Evolutionary conservation across 1,284 basidiomycete species (phyloP), one percentile per base, ranked within the genome.

Genomic region (Ganoderma boninense): DNA sequence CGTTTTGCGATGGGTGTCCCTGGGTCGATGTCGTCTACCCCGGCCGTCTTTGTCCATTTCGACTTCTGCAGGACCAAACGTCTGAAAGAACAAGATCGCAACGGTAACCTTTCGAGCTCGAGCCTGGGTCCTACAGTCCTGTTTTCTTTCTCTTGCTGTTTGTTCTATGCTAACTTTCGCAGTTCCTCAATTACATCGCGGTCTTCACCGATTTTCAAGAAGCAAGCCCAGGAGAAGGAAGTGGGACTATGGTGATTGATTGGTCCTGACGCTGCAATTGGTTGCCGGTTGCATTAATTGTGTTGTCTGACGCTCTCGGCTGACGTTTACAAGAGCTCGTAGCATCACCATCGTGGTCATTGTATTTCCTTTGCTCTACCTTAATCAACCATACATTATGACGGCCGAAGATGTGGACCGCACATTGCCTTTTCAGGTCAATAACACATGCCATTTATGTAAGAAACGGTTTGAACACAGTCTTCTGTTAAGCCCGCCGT

Each of bases 151-250:
- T 56, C 14, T 54, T 38, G 8, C 13, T 26, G 49, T 65, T 56
- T 18, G 20, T 26, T 59, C 26, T 29, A 2, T 23, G 57, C 60
- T 62, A 26, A 64, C 54, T 13, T 69, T 65, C 20, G 38, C 66
- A 67, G 66, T 18, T 59, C 29, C 43, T 20, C 32, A 46, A 61
- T 59, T 8, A 26, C 14, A 3, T 11, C 23, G 11, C 26, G n/a
- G 13, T 43, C n/a, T 14, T n/a, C 16, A 5, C 11, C 35, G 23
- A 42, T 42, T 62, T n/a, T 62, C 60, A 14, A 62, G 40, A 10
- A 26, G 60, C 38, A 62, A 43, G 14, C 8, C n/a, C 23, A 62
- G 60, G 60, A 62, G 60, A 44, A n/a, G 60, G 35, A 32, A 20
- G 13, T 44, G 40, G 60, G n/a, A 43, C 23, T 23, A 14, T 43